Conservation (phyloP, 2,329 filamentous ascomycete genomes). For the Lachnellula subtilissima region DNA sequence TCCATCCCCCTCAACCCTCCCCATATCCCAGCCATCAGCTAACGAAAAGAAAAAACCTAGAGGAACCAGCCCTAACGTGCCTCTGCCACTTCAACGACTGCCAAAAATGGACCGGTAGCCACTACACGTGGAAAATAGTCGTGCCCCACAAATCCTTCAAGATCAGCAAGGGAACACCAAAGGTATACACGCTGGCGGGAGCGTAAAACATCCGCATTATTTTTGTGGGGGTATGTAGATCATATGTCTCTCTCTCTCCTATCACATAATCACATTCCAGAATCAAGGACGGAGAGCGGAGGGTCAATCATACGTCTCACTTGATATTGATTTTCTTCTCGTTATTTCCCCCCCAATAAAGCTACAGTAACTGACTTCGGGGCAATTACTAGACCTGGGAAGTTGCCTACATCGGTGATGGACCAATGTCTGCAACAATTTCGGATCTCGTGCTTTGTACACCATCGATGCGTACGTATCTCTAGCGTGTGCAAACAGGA, state of each 20-base stretch:
- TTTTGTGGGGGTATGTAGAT: background rate
- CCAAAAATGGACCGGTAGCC: background rate
- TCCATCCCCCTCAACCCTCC: too few species aligned
- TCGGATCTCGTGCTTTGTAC: background rate
- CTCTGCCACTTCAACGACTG: background rate
- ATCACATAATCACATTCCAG: too few species aligned
- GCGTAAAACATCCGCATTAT: background rate
- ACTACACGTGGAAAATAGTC: background rate
- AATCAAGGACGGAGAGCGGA: too few species aligned
- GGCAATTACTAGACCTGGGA: too few species aligned
- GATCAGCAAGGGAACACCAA: background rate
- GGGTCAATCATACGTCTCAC: too few species aligned
- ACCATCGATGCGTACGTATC: background rate
- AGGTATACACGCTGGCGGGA: background rate
- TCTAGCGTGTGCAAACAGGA: background rate
- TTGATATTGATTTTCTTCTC: too few species aligned
- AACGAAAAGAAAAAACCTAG: background rate
- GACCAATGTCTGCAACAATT: too few species aligned
- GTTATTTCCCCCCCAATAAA: too few species aligned
- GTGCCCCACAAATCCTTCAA: background rate
- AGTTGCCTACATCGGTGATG: too few species aligned
- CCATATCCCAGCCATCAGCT: background rate
- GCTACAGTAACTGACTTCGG: too few species aligned
- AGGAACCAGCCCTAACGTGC: background rate
- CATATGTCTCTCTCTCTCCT: too few species aligned